Base-by-base conservation (phyloP, 352 stramenopile species). In the Pythium utonaiense region DNA sequence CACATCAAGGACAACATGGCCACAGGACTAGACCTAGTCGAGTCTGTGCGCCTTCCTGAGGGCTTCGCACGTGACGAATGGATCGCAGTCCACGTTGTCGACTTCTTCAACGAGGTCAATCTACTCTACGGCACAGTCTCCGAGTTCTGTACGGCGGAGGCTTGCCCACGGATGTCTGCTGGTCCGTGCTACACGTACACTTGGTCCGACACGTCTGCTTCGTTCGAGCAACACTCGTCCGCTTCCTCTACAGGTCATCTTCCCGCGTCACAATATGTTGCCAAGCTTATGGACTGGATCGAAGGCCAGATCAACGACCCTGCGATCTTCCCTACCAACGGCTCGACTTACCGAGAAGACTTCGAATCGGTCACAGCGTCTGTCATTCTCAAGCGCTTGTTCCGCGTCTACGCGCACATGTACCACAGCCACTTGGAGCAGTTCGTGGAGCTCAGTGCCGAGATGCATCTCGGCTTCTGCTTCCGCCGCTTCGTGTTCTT, bases 401-500 rank as follows among this genome's bases (percentile, higher is more conserved):
- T 98, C 74, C 88, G 96, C 6, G 92, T 99, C 5, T 99, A 98
- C 71, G 95, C 93, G 45, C 96, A 98, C 78, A 95, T 99, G 70
- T 99, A 98, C 66, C 93, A 96, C 69, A 94, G 83, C 66, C 97
- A 98, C 69, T 85, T 98, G 61, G 80, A 88, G 31, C 96, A 90
- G 40, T 89, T 98, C 65, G 84, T 88, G 28, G 85, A 88, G 47
- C 77, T 98, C 49, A 83, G 94, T 53, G 97, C 96, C 56, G 93
- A 97, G 38, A 80, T 86, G 25, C 93, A 98, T 67, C 78, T 99
- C 45, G 98, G 98, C 73, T 97, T 97, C 16, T 98, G 91, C 67
- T 98, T 98, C 76, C 98, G 98, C 75, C 92, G 97, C 41, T 99
- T 98, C 62, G 87, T 98, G 64, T 95, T 97, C 48, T 99, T 99